Base-by-base conservation (phyloP, 371 early-diverging fungal species). In the Mucor saturninus region DNA sequence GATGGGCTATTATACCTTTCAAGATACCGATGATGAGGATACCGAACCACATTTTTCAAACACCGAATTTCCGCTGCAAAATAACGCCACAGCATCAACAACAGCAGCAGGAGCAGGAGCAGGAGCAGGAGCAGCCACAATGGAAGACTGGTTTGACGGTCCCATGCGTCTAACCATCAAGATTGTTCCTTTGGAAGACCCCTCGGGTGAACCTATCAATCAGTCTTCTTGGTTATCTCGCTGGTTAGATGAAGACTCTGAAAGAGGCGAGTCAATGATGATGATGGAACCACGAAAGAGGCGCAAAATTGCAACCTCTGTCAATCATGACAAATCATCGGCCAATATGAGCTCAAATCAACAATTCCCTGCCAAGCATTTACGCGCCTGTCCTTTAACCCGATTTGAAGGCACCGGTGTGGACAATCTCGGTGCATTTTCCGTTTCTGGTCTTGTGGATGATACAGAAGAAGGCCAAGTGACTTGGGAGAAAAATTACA, bases 1-100 rank as follows among this genome's bases (percentile, higher is more conserved):
- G 81, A 69, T 80, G 52, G 81, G 81, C 3, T 80, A 80, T 39
- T 80, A 80, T 31, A 72, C 81, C 21, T 80, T 77, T 28, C 59
- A 74, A 54, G 80, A 79, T 42, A 59, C 65, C 0, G 77, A 74
- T 15, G 77, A 74, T 15, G 51, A 57, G 11, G 68, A 61, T 51
- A 35, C 35, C 35, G 8, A 35, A 6, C 35, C 21, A 21, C 21
- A 35, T 6, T 35, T 35, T 35, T 35, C 35, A 35, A 35, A 8
- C 35, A 8, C 35, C 35, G 35, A n/a, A 21, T 50, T 26, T 30
- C 4, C 35, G 21, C 26, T 3, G 21, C 57, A n/a, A 42, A 56
- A 45, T 15, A 46, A 10, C 21, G 38, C 46, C 15, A 48, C 48
- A 46, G 8, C 31, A 1, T 21, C 21, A 21, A 21, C 21, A 21